phyloP scores from a whole-genome alignment of 805 yeast genomes.

The Metschnikowia matae region DNA sequence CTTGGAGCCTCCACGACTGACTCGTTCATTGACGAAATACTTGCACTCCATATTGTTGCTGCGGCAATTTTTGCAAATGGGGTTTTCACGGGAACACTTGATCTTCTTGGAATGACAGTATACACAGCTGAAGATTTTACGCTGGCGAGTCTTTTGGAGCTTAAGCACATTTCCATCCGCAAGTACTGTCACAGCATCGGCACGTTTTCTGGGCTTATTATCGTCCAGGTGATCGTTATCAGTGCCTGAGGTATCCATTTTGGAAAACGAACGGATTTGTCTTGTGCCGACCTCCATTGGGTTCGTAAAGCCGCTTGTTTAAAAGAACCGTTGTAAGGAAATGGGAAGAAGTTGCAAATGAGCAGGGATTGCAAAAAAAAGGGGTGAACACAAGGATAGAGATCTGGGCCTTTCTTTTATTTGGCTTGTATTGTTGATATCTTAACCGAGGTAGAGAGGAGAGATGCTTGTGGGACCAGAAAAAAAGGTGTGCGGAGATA shows the following conservation, averaged over 20 bases:
- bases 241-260: not conserved
- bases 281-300: not conserved
- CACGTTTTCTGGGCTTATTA: not conserved
- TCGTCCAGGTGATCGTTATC: not conserved
- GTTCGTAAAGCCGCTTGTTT: not conserved
- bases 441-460: not conserved
- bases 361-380: too few relatives aligned
- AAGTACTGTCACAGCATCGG: slow-evolving; percentile 24
- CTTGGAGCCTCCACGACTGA: slow-evolving; percentile 39
- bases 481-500: slow-evolving; percentile 3
- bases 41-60: slow-evolving; percentile 46
- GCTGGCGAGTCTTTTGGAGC: slow-evolving; percentile 57
- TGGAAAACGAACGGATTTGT: not conserved
- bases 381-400: too few relatives aligned
- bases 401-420: too few relatives aligned
- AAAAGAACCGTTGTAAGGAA: too few relatives aligned
- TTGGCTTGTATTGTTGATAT: not conserved
- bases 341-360: too few relatives aligned
- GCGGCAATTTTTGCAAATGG: slow-evolving; percentile 53
- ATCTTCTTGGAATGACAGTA: slow-evolving; percentile 60
- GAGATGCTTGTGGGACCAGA: not conserved
- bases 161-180: slow-evolving; percentile 55
- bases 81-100: slow-evolving; percentile 57
- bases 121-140: slow-evolving; percentile 53
- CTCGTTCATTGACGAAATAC: slow-evolving; percentile 56